Evolutionary conservation across 225 moss, liverwort and hornwort genomes (phyloP), one percentile per base, ranked within the genome.

Genomic region (Lunularia cruciata): DNA sequence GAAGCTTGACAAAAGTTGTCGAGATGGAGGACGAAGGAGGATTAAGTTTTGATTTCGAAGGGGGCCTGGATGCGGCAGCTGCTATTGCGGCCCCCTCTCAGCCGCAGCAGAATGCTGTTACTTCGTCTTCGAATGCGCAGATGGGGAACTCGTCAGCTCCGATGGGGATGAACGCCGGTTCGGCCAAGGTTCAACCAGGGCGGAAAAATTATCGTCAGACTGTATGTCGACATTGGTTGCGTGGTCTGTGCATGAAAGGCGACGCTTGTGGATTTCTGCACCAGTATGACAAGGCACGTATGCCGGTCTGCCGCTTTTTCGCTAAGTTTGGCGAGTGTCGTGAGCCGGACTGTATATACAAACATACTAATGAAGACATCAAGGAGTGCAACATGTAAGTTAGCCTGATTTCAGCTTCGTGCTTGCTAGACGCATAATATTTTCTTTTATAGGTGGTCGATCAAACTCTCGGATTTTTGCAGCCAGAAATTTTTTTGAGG

Each of bases 291-390:
- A 99, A 93, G 83, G 93, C 98, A 47, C 88, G 98, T 34, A 99
- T 99, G 98, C 98, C 98, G 11, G 98, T 99, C 12, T 99, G 98
- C 76, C 93, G 98, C n/a, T 99, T 99, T 73, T 99, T 99, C 81
- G 98, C 98, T 0, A 99, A 99, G 88, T 99, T 99, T 69, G 98
- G 98, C 73, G 98, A 99, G 81, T 99, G 98, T 59, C 89, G 98
- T 68, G 98, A 99, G 81, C 93, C 98, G 54, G 98, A 99, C 82
- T 99, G 98, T 76, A 89, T 99, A 71, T 99, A 99, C 80, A 99
- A 99, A 77, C 98, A 99, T 63, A 99, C 98, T 30, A 99, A 99
- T 82, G 98, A 99, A 80, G 98, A 99, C 66, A 99, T 99, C 49
- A 99, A 99, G 80, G 98, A 99, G 86, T 99, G 98, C 84, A 99